Evolutionary conservation across 768 basidiomycete genomes (phyloP), one percentile per base, ranked within the genome.

Genomic region (Psilocybe cubensis): DNA sequence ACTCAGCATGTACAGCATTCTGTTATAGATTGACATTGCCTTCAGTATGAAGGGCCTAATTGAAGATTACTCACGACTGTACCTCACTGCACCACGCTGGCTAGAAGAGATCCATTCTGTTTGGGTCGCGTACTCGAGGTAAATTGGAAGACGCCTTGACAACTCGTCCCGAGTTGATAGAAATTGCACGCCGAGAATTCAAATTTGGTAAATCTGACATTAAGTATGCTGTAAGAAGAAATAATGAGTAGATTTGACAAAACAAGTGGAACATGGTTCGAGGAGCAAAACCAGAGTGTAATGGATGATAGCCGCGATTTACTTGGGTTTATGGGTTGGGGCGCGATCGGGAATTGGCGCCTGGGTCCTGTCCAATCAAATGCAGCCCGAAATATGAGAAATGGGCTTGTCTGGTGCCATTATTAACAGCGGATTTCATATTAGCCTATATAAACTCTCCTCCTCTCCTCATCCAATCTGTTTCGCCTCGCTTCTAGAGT

Each of bases 401-500:
- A 48, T 57, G 48, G 55, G 55, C 48, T 48, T 42, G 6, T 57
- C 56, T 57, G 48, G 56, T 49, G 31, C 49, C 56, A 57, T 48
- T 48, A 4, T 29, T 48, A 6, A 4, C 17, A 29, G 5, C 25
- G n/a, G 27, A 27, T 48, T 6, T 24, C 23, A 14, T 25, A 29
- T 31, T 25, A 5, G 4, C 42, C 18, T 48, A 48, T 48, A 48
- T 48, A 48, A 41, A n/a, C 52, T 29, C 11, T 14, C 14, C 49
- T 21, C 20, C 8, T 41, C 54, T 25, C 24, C 29, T 53, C 42
- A 17, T 18, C 40, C 61, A 63, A 41, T n/a, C 63, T 69, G 68
- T 63, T 51, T 52, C 57, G 60, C 47, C 35, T 60, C 11, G 41
- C 61, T 27, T 43, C 59, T n/a, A 58, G 59, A 60, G 28, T 61